A percentile compares a stretch with the other conserved stretches of the same genome.
phyloP scores from a whole-genome alignment of 148 eudicot genomes.

The Dianthus caryophyllus region DNA sequence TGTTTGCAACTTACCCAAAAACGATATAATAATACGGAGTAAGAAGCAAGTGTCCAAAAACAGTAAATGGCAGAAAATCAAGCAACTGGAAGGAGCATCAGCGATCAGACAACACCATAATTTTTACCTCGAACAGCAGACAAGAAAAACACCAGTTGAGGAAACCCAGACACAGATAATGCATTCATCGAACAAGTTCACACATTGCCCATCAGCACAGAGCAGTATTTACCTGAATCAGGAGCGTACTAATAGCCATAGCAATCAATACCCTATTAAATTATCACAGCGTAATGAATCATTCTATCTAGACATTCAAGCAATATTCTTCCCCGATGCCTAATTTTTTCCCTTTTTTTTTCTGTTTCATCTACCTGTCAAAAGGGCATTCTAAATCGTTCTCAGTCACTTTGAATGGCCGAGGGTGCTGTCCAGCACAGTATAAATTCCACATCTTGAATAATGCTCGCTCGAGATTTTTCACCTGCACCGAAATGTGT shows the following conservation, averaged over 20 bases:
- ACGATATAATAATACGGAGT: too few relatives aligned
- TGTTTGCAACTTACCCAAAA: too few relatives aligned
- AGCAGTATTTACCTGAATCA: conserved; percentile 31
- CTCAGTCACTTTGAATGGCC: conserved; percentile 72
- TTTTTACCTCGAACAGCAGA: conserved; percentile 30
- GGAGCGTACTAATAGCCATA: conserved; percentile 26
- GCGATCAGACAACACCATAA: conserved; percentile 34
- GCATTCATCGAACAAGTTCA: not conserved
- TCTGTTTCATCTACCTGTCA: conserved; percentile 36
- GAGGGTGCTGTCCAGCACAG: conserved; percentile 78
- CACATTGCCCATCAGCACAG: conserved; percentile 17
- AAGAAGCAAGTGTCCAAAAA: too few relatives aligned
- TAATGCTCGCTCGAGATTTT: conserved; percentile 74
- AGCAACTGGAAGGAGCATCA: conserved; percentile 7
- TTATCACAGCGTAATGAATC: conserved; percentile 22
- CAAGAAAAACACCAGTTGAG: conserved; percentile 22
- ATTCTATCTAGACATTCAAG: conserved; percentile 18
- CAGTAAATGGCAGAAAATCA: too few relatives aligned
- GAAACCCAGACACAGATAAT: not conserved
- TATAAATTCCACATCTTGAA: conserved; percentile 90
- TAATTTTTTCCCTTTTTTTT: conserved; percentile 33
- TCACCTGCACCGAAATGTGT: conserved; percentile 44
- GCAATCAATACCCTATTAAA: conserved; percentile 25
- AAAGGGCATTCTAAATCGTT: conserved; percentile 64
- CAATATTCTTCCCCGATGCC: conserved; percentile 28